Evolutionary conservation across 768 basidiomycete genomes (phyloP), one percentile per base, ranked within the genome.

Genomic region (Gautieria morchelliformis): DNA sequence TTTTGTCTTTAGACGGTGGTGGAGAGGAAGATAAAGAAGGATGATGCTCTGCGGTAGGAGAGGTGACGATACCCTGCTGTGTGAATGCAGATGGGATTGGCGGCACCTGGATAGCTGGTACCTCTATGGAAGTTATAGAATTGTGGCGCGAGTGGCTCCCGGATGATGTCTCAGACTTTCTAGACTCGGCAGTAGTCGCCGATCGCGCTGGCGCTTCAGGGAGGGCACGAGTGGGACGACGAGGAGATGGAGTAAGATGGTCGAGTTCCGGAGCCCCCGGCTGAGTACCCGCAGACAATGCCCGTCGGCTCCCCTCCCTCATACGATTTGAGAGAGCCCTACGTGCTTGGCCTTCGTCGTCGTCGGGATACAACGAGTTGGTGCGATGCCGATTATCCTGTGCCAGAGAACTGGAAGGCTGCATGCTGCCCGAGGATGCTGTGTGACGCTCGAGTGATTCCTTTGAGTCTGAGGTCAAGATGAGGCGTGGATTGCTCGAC

Each of bases 1-100:
- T 39, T 24, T 55, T 55, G 5, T 49, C 47, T 49, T 57, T 57
- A n/a, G 32, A 22, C 20, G 19, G 56, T 20, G 56, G 47, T 22
- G 56, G 33, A 10, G 55, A 49, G 19, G 46, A 32, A 30, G 53
- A 42, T 14, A 46, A 14, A 37, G n/a, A 14, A n/a, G 51, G n/a
- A 27, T 24, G 1, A 15, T 35, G 35, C 15, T 52, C 51, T 17
- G 32, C 2, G 14, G 51, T 52, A 8, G 51, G 51, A 1, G 51
- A 52, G 3, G 51, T 2, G 17, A 40, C 24, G 48, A 17, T 33
- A 19, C 24, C 19, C 49, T 51, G 42, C 19, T 22, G 15, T n/a
- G 42, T 15, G 17, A 5, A 30, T 19, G 45, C 11, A 12, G 46
- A 48, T n/a, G 15, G 22, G 11, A 37, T 32, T 12, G 24, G 39